Evolutionary conservation across 2,329 filamentous ascomycete species (phyloP), one percentile per base, ranked within the genome.

Genomic region (Nakataea oryzae): DNA sequence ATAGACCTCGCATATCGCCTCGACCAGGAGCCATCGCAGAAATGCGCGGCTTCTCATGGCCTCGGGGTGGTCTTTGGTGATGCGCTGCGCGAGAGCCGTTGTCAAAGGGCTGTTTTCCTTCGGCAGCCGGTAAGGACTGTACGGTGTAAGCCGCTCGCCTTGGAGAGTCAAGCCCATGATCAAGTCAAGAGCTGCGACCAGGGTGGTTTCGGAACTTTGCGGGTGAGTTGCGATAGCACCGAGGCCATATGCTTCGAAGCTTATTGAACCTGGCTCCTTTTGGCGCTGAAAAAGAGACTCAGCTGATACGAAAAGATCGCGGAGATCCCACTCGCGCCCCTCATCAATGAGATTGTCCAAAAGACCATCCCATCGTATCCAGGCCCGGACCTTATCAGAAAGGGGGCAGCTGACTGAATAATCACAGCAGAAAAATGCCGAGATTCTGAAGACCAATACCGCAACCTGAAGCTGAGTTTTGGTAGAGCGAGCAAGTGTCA

Each of bases 1-100:
- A 14, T 24, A 54, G 11, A 26, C 27, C 28, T 59, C 58, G 2
- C 32, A 17, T 11, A 27, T 32, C 7, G 26, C 32, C 21, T 62
- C 41, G 7, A 34, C 14, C 14, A 62, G 57, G 27, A 62, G 24
- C 61, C 61, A 62, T 26, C 55, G 55, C 26, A 58, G 30, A 27
- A 54, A 62, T 3, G 61, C 55, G 14, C 56, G 55, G 21, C 61
- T 58, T 24, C 56, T 58, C 61, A 62, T 58, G 21, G 56, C 56
- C 3, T 32, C 21, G 5, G 61, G 34, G 55, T 58, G 24, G 27
- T 58, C 26, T 5, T 11, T 9, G n/a, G 47, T 59, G 30, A 59
- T 50, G 14, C 26, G 14, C 8, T 34, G 29, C 1, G 58, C 58
- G 17, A 59, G 21, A n/a, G 21, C 9, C 7, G 41, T n/a, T 9